Evolutionary conservation across 805 yeast genomes (phyloP).

Genomic region (Pichia nanzhaoensis): DNA sequence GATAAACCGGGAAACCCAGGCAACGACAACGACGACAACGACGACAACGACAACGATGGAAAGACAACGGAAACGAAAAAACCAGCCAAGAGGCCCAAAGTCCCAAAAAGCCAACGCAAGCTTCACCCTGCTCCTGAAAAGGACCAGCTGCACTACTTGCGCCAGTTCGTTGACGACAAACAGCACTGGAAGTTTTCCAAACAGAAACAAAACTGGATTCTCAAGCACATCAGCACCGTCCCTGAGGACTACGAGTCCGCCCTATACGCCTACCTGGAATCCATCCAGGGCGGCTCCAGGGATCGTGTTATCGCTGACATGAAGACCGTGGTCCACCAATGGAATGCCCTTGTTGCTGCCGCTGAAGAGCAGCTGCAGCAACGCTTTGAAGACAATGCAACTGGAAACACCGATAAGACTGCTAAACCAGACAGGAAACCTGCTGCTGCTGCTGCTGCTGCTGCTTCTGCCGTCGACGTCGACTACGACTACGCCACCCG

Average conservation of each 20-base stretch:
- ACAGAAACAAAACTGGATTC: conserved; percentile 81
- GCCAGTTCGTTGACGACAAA: conserved; percentile 48
- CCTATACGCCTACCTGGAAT: conserved; percentile 45
- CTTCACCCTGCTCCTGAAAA: conserved; percentile 47
- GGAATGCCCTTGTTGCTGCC: conserved; percentile 48
- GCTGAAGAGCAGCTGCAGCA: conserved; percentile 32
- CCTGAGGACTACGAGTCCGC: conserved; percentile 48
- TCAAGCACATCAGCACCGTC: conserved; percentile 50
- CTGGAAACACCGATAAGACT: background rate
- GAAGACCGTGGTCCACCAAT: conserved; percentile 38
- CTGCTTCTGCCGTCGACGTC: background rate
- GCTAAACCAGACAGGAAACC: background rate
- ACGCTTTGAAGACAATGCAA: conserved; percentile 8
- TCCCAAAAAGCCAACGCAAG: conserved; percentile 42
- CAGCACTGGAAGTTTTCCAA: conserved; percentile 78
- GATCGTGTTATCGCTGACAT: conserved; percentile 48
- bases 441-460: background rate
- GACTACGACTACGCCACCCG: conserved; percentile 4
- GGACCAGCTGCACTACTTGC: conserved; percentile 64
- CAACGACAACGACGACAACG: no score
- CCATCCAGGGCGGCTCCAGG: conserved; percentile 66
- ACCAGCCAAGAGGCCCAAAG: conserved; percentile 62
- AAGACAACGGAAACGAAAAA: conserved; percentile 31
- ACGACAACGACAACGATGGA: no score
- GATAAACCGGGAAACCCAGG: no score